Evolutionary conservation across 352 stramenopile genomes (phyloP), one percentile per base, ranked within the genome.

Genomic region (Globisporangium mamillatum): DNA sequence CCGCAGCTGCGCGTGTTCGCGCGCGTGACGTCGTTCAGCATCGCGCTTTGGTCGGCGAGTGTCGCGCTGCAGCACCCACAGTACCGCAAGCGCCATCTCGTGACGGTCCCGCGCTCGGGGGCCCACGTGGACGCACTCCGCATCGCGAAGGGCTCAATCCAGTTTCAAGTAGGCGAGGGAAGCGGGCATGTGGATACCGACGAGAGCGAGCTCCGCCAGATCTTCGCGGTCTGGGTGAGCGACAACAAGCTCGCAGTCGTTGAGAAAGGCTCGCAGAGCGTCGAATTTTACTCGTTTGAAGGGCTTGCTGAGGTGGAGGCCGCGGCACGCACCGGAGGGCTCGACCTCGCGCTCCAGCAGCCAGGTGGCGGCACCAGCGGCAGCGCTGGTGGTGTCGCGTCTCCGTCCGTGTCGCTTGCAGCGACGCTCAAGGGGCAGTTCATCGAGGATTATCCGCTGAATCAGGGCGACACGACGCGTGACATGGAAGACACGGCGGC

Each of bases 201-300:
- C 20, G 8, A n/a, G 34, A n/a, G 27, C 20, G 70, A 74, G 53
- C 36, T 69, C 16, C 80, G 73, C 38, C 64, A 75, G n/a, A 27
- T 94, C 3, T 90, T 73, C 64, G 76, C 82, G 20, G 66, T 77
- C 29, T 94, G 86, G 86, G 59, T 88, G 46, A 67, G 67, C 1
- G 74, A 80, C 34, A 69, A 91, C 54, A 73, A 75, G n/a, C 76
- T 94, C 54, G 86, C 82, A 8, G 79, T 94, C 20, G 79, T 91
- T 7, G 79, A 91, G 62, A 78, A 80, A 59, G 79, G 80, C 60
- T 71, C 81, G 27, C 75, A 83, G 67, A 69, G 60, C 32, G 75
- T 91, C 64, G 86, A 94, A 70, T 88, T 94, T 53, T 94, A 92
- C 64, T 71, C 73, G 6, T 91, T 92, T 38, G 76, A 89, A 16